Conservation (phyloP, 148 eudicot genomes). For the Fagopyrum esculentum region DNA sequence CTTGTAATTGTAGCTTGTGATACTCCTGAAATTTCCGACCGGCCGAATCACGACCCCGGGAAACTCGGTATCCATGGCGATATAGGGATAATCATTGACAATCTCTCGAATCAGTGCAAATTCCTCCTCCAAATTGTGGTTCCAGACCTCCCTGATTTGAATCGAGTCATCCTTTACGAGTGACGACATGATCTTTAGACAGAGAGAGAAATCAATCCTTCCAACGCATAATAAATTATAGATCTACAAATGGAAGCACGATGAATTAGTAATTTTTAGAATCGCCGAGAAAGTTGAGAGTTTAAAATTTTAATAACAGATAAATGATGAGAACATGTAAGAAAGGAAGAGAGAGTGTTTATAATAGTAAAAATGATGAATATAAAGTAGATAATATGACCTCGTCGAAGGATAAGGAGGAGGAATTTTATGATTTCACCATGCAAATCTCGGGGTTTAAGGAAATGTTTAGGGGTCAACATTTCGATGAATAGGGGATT, state of each 20-base stretch:
- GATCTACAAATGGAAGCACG: slow-evolving; percentile 13
- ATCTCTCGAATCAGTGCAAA: slow-evolving; percentile 25
- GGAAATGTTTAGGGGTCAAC: background rate
- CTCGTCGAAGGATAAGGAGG: background rate
- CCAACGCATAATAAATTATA: slow-evolving; percentile 18
- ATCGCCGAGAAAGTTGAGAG: too few relatives aligned
- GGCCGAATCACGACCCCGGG: slow-evolving; percentile 23
- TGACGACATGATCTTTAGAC: background rate
- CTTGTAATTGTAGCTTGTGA: slow-evolving; percentile 16
- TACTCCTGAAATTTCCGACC: slow-evolving; percentile 11
- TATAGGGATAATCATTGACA: slow-evolving; percentile 21
- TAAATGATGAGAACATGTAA: background rate
- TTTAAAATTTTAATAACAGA: background rate
- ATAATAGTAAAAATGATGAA: too few relatives aligned
- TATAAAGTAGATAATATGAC: background rate
- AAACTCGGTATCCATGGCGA: slow-evolving; percentile 13
- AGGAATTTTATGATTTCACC: background rate
- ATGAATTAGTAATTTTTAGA: too few relatives aligned
- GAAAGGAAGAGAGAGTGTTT: too few relatives aligned
- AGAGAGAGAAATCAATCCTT: slow-evolving; percentile 7
- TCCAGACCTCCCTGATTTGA: slow-evolving; percentile 43
- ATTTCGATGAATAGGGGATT: background rate
- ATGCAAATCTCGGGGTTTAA: background rate
- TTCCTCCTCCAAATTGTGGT: slow-evolving; percentile 27
- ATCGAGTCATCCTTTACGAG: slow-evolving; percentile 28